phyloP scores from a whole-genome alignment of 495 filamentous ascomycete genomes.

The Lasiosphaeria hispida region DNA sequence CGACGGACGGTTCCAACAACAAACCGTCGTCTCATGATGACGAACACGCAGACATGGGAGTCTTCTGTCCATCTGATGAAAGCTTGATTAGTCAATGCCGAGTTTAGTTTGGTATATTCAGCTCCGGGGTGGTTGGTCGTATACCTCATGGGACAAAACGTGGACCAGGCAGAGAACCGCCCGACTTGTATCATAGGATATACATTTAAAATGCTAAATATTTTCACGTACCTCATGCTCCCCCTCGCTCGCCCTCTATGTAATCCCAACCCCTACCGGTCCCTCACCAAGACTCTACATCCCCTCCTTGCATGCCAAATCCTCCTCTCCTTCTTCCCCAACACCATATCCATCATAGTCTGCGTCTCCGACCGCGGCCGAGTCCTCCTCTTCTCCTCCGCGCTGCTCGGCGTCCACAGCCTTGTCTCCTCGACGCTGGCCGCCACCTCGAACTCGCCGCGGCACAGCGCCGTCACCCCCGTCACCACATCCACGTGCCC shows the following conservation, averaged over 20 bases:
- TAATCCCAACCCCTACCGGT: slow-evolving; percentile 22
- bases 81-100: no score
- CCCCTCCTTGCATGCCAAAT: slow-evolving; percentile 70
- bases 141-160: no score
- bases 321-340: slow-evolving; percentile 61
- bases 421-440: slow-evolving; percentile 79
- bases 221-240: neutral
- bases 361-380: slow-evolving; percentile 50
- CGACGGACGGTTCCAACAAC: neutral
- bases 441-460: slow-evolving; percentile 78
- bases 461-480: slow-evolving; percentile 68
- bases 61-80: no score
- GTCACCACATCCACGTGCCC: slow-evolving; percentile 55
- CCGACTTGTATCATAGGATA: no score
- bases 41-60: no score
- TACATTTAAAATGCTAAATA: no score
- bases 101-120: no score
- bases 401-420: slow-evolving; percentile 35
- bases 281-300: slow-evolving; percentile 59
- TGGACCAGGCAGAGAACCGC: no score
- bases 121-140: no score
- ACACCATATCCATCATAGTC: slow-evolving; percentile 51
- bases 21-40: no score
- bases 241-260: neutral
- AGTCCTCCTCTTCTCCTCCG: slow-evolving; percentile 22